These are phyloP conservation scores for Trametes punicea DNA, from an alignment of 768 basidiomycete species.

Conservation along the genomic window DNA sequence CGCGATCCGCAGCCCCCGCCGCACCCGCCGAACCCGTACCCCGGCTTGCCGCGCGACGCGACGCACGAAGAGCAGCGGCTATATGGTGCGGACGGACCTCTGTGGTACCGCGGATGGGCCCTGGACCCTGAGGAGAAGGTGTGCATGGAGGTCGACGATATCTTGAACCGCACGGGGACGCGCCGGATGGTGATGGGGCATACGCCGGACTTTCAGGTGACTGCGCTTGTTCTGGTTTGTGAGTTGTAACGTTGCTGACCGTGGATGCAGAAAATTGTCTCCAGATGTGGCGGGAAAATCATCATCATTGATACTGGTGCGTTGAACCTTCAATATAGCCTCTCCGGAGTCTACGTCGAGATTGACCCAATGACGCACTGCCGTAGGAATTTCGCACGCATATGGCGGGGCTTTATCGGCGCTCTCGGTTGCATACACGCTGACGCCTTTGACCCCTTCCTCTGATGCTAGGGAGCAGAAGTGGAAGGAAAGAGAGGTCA, in stretches of 20 bases:
- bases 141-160: conserved; percentile 69
- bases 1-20: conserved; percentile 65
- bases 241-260: background rate
- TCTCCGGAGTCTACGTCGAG: background rate
- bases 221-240: conserved; percentile 18
- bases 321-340: conserved; percentile 5
- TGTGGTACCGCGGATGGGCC: conserved; percentile 97
- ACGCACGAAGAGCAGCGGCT: conserved; percentile 65
- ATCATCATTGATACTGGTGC: conserved; percentile 94
- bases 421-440: conserved; percentile 79
- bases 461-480: conserved; percentile 28
- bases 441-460: conserved; percentile 52
- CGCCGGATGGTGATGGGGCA: conserved; percentile 95
- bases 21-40: conserved; percentile 76
- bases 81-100: conserved; percentile 77
- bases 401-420: conserved; percentile 94
- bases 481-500: conserved; percentile 63
- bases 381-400: conserved; percentile 84
- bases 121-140: conserved; percentile 62
- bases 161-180: conserved; percentile 74
- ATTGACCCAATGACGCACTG: background rate
- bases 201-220: conserved; percentile 81
- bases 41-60: conserved; percentile 63
- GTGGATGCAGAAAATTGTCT: conserved; percentile 60
- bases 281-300: conserved; percentile 86